Evolutionary conservation across 352 stramenopile species (phyloP).

Genomic region (Peronosclerospora sorghi): DNA sequence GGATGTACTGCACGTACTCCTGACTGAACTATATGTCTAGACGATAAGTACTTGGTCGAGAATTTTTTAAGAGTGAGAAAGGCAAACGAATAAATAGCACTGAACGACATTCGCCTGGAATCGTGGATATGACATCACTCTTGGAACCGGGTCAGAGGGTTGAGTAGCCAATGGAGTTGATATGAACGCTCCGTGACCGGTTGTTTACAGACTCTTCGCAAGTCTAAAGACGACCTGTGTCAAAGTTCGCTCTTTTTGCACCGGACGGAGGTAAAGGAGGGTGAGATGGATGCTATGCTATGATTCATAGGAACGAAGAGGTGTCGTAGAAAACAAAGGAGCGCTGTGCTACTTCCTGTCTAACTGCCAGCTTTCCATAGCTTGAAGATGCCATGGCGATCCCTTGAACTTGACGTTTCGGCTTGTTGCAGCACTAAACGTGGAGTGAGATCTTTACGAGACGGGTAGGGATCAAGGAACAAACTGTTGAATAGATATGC

Average conservation of each 20-base stretch:
- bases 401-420: too few relatives aligned
- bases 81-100: conserved; percentile 40
- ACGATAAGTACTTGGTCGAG: conserved; percentile 37
- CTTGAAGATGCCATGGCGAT: too few relatives aligned
- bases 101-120: conserved; percentile 49
- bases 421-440: too few relatives aligned
- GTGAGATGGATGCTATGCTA: conserved; percentile 3
- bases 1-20: too few relatives aligned
- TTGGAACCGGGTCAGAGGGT: conserved; percentile 61
- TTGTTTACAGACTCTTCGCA: conserved; percentile 47
- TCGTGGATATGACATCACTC: conserved; percentile 57
- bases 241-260: conserved; percentile 46
- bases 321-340: too few relatives aligned
- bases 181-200: conserved; percentile 55
- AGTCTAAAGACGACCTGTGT: conserved; percentile 29
- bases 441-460: too few relatives aligned
- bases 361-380: too few relatives aligned
- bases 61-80: conserved; percentile 68
- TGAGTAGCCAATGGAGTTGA: conserved; percentile 72
- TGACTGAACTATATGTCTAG: conserved; percentile 9
- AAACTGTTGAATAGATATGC: too few relatives aligned
- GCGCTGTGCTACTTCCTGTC: too few relatives aligned
- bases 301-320: too few relatives aligned
- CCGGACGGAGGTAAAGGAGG: conserved; percentile 5
- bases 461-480: too few relatives aligned